phyloP scores from a whole-genome alignment of 169 alveolate genomes.

The Eimeria sp. region DNA sequence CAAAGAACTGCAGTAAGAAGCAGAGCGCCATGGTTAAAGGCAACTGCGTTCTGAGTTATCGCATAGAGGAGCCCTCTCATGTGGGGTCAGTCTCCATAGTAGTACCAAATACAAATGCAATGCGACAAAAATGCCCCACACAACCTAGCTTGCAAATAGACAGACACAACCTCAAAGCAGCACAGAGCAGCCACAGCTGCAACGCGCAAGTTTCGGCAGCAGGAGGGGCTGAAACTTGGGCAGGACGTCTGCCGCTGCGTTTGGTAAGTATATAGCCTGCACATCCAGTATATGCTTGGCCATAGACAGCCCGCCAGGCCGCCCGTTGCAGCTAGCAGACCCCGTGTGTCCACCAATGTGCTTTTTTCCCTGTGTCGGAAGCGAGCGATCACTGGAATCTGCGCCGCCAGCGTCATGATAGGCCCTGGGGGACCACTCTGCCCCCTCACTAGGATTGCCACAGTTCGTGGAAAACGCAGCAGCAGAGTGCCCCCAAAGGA shows the following conservation, averaged over 20 bases:
- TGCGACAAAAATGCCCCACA: neutral
- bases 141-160: neutral
- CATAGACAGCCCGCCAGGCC: neutral
- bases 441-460: neutral
- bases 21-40: neutral
- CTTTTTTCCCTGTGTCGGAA: neutral
- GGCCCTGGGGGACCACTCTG: neutral
- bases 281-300: conserved; percentile 6
- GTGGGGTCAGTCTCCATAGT: neutral
- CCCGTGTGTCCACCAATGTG: neutral
- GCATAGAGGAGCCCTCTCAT: neutral
- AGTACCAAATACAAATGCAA: neutral
- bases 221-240: conserved; percentile 70
- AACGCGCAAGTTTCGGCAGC: conserved; percentile 44
- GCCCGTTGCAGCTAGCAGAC: neutral
- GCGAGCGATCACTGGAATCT: neutral
- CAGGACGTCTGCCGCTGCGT: conserved; percentile 64
- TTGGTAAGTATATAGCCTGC: conserved; percentile 68
- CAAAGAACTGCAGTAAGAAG: neutral
- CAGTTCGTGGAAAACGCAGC: neutral
- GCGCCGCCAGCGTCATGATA: neutral
- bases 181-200: conserved; percentile 71
- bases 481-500: conserved; percentile 52
- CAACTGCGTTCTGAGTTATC: neutral
- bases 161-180: neutral